Conservation (phyloP, 106 monocot genomes). For the Dioscorea alata region DNA sequence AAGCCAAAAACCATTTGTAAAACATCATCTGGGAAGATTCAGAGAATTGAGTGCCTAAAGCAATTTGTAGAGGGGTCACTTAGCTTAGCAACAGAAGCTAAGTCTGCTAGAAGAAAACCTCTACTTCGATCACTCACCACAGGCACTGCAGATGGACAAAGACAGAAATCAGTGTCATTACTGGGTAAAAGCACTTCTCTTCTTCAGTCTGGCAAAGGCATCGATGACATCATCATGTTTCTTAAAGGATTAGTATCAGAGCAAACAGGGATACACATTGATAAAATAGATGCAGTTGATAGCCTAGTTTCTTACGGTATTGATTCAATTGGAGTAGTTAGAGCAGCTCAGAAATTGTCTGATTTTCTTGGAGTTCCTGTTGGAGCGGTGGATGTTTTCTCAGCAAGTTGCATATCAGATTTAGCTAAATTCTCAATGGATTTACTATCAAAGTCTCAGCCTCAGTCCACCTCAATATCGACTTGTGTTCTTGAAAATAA, state of each 20-base stretch:
- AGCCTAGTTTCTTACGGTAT: conserved; percentile 46
- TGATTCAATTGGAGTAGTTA: conserved; percentile 52
- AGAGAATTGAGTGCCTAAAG: conserved; percentile 43
- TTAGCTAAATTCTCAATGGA: conserved; percentile 38
- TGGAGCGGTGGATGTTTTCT: conserved; percentile 53
- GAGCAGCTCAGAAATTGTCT: conserved; percentile 53
- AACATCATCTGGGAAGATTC: conserved; percentile 50
- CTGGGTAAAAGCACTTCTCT: neutral
- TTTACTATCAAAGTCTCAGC: conserved; percentile 26
- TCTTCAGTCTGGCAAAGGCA: conserved; percentile 11
- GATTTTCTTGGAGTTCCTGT: conserved; percentile 50
- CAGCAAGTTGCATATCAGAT: conserved; percentile 46
- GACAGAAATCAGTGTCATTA: neutral
- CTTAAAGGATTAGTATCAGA: conserved; percentile 33
- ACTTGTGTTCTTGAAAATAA: conserved; percentile 6
- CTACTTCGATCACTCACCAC: conserved; percentile 38
- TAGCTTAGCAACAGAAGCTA: conserved; percentile 7
- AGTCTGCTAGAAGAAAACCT: conserved; percentile 11
- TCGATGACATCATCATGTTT: conserved; percentile 34
- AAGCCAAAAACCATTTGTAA: conserved; percentile 50
- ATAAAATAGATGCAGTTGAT: conserved; percentile 42
- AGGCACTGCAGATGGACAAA: conserved; percentile 18
- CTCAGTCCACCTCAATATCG: neutral
- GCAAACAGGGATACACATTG: conserved; percentile 33
- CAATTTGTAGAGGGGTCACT: conserved; percentile 37